Percentiles rank a stretch among this genome's conserved stretches.
These are phyloP conservation scores for Colletotrichum brevisporum DNA, from an alignment of 2,329 filamentous ascomycete genomes.

Conservation along the genomic window DNA sequence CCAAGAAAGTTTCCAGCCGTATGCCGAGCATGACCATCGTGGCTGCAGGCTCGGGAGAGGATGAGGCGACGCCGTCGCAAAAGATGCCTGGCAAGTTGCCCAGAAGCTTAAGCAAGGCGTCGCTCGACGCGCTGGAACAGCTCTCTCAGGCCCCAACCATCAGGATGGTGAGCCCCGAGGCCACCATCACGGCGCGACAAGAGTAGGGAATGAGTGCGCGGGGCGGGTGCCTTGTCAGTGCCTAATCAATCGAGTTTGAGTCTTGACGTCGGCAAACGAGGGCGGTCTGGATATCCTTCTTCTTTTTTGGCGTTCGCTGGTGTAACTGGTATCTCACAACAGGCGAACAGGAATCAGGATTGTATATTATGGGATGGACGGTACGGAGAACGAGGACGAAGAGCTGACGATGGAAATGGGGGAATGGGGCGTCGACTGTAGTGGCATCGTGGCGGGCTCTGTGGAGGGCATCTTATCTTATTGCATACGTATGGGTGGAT, in stretches of 20 bases:
- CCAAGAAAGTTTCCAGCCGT: constrained; percentile 34
- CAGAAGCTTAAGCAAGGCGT: constrained; percentile 39
- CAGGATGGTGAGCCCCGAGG: constrained; percentile 36
- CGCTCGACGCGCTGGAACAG: constrained; percentile 40
- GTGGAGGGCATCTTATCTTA: constrained; percentile 19
- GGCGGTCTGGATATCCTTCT: constrained; percentile 26
- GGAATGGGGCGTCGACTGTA: neutral
- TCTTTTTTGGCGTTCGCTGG: constrained; percentile 33
- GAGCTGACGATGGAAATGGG: constrained; percentile 12
- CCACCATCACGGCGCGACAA: constrained; percentile 39
- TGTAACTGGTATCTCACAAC: constrained; percentile 38
- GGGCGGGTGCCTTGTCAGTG: neutral
- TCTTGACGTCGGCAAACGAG: constrained; percentile 39
- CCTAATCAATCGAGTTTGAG: constrained; percentile 11
- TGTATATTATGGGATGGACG: constrained; percentile 37
- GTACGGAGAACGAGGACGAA: constrained; percentile 11
- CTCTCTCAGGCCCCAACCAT: constrained; percentile 37
- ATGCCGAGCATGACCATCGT: constrained; percentile 40
- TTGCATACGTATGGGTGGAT: constrained; percentile 22
- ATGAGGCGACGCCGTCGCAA: constrained; percentile 10
- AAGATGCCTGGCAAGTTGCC: constrained; percentile 21
- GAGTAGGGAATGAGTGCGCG: constrained; percentile 9
- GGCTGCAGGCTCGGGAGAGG: constrained; percentile 25
- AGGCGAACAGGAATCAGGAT: constrained; percentile 35
- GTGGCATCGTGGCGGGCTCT: constrained; percentile 5